These are phyloP conservation scores for Canna indica DNA, from an alignment of 176 grass and related monocot species.

Conservation along the genomic window DNA sequence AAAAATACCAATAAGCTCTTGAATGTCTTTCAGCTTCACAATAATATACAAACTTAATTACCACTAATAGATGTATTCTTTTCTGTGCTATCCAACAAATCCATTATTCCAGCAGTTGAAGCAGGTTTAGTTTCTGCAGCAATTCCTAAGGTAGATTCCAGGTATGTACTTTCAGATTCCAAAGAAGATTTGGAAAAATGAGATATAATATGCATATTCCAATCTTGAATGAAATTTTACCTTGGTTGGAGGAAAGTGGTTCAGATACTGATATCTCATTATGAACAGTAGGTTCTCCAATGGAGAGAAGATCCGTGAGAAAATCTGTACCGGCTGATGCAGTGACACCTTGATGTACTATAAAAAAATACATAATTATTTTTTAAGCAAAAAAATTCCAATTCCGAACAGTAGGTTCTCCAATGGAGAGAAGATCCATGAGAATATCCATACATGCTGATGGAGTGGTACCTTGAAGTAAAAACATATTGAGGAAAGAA, in stretches of 20 bases:
- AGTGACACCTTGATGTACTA: conserved; percentile 32
- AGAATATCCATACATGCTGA: no score
- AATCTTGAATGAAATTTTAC: conserved; percentile 38
- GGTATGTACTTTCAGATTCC: neutral
- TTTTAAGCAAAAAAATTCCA: neutral
- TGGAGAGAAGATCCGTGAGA: conserved; percentile 86
- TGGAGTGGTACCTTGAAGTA: no score
- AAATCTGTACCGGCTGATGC: conserved; percentile 58
- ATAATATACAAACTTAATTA: conserved; percentile 19
- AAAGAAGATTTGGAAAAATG: conserved; percentile 22
- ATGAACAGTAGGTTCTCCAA: conserved; percentile 60
- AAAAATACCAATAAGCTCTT: no score
- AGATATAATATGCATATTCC: conserved; percentile 15
- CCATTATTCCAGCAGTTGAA: conserved; percentile 42
- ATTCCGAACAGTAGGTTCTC: no score
- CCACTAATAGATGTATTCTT: conserved; percentile 37
- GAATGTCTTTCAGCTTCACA: conserved; percentile 10
- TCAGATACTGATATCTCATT: conserved; percentile 39
- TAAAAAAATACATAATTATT: conserved; percentile 24
- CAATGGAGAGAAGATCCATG: no score
- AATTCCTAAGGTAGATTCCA: conserved; percentile 7
- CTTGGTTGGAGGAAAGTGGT: conserved; percentile 29
- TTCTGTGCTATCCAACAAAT: conserved; percentile 77
- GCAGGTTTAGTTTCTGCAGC: conserved; percentile 35
- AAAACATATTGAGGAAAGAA: neutral